Evolutionary conservation across 441 rosid species (phyloP), one percentile per base, ranked within the genome.

Genomic region (Gossypium aridum): DNA sequence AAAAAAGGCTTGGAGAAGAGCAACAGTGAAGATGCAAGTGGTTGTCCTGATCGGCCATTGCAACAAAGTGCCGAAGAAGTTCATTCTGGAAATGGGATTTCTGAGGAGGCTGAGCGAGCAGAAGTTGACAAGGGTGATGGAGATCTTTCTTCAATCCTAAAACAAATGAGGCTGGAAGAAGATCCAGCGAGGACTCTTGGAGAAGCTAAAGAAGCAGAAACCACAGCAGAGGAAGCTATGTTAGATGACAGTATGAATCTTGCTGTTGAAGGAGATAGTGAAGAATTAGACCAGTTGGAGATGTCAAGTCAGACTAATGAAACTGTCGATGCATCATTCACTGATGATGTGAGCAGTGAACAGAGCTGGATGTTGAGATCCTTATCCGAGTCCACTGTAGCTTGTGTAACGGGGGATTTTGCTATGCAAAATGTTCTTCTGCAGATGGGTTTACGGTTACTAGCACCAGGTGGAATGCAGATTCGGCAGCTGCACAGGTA

Each of bases 401-500:
- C 97, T 79, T 96, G 99, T 80, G 85, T 96, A 70, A 96, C 96
- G 61, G 85, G 90, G 75, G 99, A 96, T 83, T 91, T 76, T 77
- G 98, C 98, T 3, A 93, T 93, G 98, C 98, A 93, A 85, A 93
- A 96, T 82, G 98, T 93, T 81, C 87, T 96, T 63, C 88, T 96
- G 71, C 99, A 92, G 87, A 93, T 96, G 91, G 99, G 98, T 45
- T 89, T 96, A 75, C 88, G 98, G 55, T 80, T 96, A 43, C 81
- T 92, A 77, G 97, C 97, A 63, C 91, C 97, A 8, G 94, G 93
- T 51, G 98, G 98, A 74, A 87, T 83, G 90, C 97, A 96, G 77
- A 93, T 96, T 71, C 94, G 91, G 53, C 90, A 93, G 81, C 82
- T 96, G 34, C 88, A 89, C 65, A 93, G 98, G 98, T 93, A 79